These are phyloP conservation scores for Candida patagonica DNA, from an alignment of 805 yeast species.

Conservation along the genomic window DNA sequence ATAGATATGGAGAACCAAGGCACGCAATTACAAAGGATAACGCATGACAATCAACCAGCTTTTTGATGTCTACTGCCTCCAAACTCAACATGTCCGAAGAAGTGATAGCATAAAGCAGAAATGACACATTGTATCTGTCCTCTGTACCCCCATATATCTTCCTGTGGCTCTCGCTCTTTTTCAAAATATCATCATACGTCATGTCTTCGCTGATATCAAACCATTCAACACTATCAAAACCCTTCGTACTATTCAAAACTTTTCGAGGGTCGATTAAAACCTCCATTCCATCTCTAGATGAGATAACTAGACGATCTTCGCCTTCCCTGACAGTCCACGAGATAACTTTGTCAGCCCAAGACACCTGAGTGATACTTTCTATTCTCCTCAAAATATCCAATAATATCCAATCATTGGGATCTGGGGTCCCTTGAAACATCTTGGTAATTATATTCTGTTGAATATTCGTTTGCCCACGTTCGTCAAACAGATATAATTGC, in stretches of 20 bases:
- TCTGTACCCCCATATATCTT: background rate
- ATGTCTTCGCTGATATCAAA: background rate
- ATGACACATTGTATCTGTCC: constrained; percentile 51
- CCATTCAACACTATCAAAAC: constrained; percentile 22
- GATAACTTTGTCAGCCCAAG: constrained; percentile 59
- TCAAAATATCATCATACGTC: constrained; percentile 2
- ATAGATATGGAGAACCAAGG: background rate
- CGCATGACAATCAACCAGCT: constrained; percentile 47
- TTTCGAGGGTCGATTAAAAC: constrained; percentile 41
- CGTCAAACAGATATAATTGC: constrained; percentile 41
- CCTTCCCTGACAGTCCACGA: constrained; percentile 50
- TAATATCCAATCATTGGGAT: constrained; percentile 53
- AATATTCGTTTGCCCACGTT: constrained; percentile 36
- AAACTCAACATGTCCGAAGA: constrained; percentile 32
- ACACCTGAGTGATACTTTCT: constrained; percentile 41
- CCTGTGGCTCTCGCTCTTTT: background rate
- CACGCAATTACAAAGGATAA: constrained; percentile 38
- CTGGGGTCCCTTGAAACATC: constrained; percentile 54
- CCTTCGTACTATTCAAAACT: constrained; percentile 34
- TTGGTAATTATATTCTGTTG: constrained; percentile 34
- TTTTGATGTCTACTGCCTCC: constrained; percentile 41
- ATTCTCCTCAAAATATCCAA: constrained; percentile 45
- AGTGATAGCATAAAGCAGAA: constrained; percentile 49
- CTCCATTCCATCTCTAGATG: constrained; percentile 36
- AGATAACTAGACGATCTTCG: constrained; percentile 41